Evolutionary conservation across 768 basidiomycete genomes (phyloP), one percentile per base, ranked within the genome.

Genomic region (Jaapia argillacea): DNA sequence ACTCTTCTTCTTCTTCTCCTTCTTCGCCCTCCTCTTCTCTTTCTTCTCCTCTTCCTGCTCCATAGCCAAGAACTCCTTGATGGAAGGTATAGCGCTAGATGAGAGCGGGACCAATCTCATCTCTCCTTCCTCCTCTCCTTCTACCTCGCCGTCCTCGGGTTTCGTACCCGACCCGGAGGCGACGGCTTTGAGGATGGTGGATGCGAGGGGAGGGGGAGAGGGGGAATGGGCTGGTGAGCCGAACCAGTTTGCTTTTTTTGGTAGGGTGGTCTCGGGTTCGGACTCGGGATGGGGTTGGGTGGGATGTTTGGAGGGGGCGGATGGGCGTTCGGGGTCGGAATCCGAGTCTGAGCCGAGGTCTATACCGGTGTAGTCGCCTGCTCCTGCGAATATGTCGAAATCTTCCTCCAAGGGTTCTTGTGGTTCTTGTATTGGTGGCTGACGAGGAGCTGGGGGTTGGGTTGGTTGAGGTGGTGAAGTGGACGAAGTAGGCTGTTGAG

Each of bases 301-400:
- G 28, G 10, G 13, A 35, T 18, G 44, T 25, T 20, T 33, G 10
- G 10, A 10, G n/a, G 10, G 6, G 6, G 16, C 28, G 23, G 33
- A 20, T 36, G 25, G n/a, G 21, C 23, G 18, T 21, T 40, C 56
- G 18, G 53, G 54, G 6, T 54, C 54, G 12, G 57, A 58, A n/a
- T 60, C 58, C 16, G 76, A 72, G 40, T 75, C 75, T 18, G 68
- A 77, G 3, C 63, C 73, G 3, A 75, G 50, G 37, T 76, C 72
- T 5, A 85, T 57, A 1, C 85, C 85, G 41, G 82, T 72, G 55
- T 93, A 96, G 40, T 88, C 87, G 6, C 82, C 90, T 4, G 77
- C 86, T 42, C 67, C 91, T 2, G 78, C 85, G 57, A 96, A 96
- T 35, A 96, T 93, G 55, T 94, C 85, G 33, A 88, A 74, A 42